These are phyloP conservation scores for Xylariaceae sp. DNA, from an alignment of 2,329 filamentous ascomycete species.

Conservation along the genomic window DNA sequence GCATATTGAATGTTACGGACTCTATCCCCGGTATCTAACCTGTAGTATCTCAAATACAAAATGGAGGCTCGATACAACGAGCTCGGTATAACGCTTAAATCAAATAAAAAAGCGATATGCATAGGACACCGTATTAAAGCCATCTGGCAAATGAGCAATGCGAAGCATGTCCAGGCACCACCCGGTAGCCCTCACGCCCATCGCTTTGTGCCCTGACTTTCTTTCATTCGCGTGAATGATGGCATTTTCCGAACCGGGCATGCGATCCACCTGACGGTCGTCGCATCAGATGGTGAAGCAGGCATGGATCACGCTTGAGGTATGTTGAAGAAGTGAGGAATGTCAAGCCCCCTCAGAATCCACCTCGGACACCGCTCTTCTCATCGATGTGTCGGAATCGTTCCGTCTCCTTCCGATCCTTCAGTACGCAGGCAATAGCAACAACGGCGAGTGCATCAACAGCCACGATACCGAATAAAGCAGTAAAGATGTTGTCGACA, in stretches of 20 bases:
- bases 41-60: not conserved
- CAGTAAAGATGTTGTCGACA: constrained; percentile 75
- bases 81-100: constrained; percentile 10
- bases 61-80: not conserved
- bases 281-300: too few relatives aligned
- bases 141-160: too few relatives aligned
- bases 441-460: constrained; percentile 68
- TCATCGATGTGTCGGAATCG: constrained; percentile 78
- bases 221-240: too few relatives aligned
- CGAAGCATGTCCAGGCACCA: not conserved
- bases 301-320: too few relatives aligned
- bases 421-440: constrained; percentile 71
- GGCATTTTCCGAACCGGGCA: too few relatives aligned
- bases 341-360: constrained; percentile 39
- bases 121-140: not conserved
- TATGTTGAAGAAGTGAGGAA: too few relatives aligned
- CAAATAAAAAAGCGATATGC: constrained; percentile 3
- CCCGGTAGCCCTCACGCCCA: too few relatives aligned
- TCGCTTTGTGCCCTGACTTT: too few relatives aligned
- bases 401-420: constrained; percentile 76
- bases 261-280: too few relatives aligned
- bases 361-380: constrained; percentile 60
- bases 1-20: not conserved
- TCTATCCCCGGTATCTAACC: constrained; percentile 11
- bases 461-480: constrained; percentile 74